phyloP scores from a whole-genome alignment of 106 monocot genomes.

The Phalaenopsis aphrodite region DNA sequence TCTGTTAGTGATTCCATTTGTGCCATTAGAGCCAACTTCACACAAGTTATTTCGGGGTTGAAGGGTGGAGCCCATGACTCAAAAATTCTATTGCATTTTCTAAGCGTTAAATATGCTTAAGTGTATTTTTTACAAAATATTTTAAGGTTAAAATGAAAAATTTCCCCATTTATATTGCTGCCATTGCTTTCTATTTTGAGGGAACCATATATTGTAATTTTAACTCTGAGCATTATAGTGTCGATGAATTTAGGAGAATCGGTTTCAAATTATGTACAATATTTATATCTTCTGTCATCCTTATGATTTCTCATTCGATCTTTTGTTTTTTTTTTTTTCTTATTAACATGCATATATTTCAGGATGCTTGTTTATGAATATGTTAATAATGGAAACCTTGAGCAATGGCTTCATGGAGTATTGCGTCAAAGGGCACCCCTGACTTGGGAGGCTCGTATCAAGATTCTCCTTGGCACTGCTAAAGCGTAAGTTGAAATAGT shows the following conservation, averaged over 20 bases:
- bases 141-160: background rate
- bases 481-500: slow-evolving; percentile 47
- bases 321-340: background rate
- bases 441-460: slow-evolving; percentile 67
- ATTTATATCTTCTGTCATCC: background rate
- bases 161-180: background rate
- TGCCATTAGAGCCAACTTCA: too few relatives aligned
- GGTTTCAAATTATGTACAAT: background rate
- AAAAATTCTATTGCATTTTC: too few relatives aligned
- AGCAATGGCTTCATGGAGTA: slow-evolving; percentile 85
- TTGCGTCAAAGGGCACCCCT: slow-evolving; percentile 40
- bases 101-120: too few relatives aligned
- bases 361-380: slow-evolving; percentile 87
- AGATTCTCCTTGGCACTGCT: slow-evolving; percentile 57
- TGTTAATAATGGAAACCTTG: slow-evolving; percentile 78
- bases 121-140: too few relatives aligned
- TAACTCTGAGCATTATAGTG: too few relatives aligned
- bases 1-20: too few relatives aligned
- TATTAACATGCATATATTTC: background rate
- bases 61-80: too few relatives aligned
- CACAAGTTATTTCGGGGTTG: too few relatives aligned
- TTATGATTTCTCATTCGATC: background rate
- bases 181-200: background rate
- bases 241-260: background rate
- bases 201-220: background rate